Percentiles rank a stretch among this genome's conserved stretches.
phyloP scores from a whole-genome alignment of 2,329 filamentous ascomycete species.

The Arthroderma sp. region DNA sequence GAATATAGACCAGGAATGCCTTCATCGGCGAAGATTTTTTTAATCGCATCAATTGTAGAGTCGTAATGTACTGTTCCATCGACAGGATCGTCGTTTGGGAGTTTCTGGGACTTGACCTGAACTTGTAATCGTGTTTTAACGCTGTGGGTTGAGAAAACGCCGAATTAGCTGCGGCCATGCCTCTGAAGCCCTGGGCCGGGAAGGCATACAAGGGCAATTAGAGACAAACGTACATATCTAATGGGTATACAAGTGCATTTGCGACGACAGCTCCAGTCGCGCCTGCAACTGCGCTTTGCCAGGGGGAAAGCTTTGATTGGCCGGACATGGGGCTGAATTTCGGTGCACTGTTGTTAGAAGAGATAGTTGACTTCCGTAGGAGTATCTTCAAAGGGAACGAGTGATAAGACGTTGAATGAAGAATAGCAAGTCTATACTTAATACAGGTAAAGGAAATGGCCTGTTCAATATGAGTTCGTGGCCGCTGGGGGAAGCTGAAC shows the following conservation, averaged over 20 bases:
- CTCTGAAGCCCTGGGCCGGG: background rate
- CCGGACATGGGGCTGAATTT: conserved; percentile 35
- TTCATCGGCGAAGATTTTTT: conserved; percentile 69
- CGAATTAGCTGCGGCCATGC: background rate
- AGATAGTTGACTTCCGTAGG: background rate
- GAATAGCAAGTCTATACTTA: background rate
- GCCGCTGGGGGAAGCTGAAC: background rate
- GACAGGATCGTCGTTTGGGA: conserved; percentile 33
- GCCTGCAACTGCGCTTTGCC: conserved; percentile 85
- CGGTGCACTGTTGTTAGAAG: background rate
- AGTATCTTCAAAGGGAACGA: background rate
- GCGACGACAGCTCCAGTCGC: conserved; percentile 87
- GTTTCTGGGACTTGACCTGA: conserved; percentile 59
- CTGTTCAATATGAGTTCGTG: background rate
- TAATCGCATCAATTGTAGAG: conserved; percentile 77
- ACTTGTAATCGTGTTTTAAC: conserved; percentile 96
- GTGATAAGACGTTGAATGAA: background rate
- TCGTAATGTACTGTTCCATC: conserved; percentile 57
- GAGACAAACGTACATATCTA: conserved; percentile 67
- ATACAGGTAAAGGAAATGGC: background rate
- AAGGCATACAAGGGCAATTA: background rate
- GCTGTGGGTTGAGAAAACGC: conserved; percentile 37
- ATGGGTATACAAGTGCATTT: conserved; percentile 87
- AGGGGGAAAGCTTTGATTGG: conserved; percentile 69
- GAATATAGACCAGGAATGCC: conserved; percentile 74